Conservation (phyloP, 306 rosid genomes). For the Glycine soja region DNA sequence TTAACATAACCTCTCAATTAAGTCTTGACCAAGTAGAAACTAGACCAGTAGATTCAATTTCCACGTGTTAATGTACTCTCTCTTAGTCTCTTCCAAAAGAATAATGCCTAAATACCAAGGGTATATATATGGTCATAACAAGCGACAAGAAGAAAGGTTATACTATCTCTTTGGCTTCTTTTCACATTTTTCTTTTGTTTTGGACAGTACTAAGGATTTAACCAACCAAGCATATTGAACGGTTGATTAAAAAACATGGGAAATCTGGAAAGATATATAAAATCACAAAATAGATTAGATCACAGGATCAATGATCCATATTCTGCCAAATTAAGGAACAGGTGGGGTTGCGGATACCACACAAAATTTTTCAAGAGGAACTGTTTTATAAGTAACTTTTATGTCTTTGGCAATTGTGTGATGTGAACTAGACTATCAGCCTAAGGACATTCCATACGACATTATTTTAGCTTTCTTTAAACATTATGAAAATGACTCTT, state of each 20-base stretch:
- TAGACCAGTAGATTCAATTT: background rate
- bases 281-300: background rate
- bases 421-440: background rate
- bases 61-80: background rate
- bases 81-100: background rate
- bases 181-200: background rate
- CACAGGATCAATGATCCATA: background rate
- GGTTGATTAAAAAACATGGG: background rate
- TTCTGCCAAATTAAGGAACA: background rate
- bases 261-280: background rate
- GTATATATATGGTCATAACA: background rate
- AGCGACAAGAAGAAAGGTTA: background rate
- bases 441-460: background rate
- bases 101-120: background rate
- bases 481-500: constrained; percentile 1
- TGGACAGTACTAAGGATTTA: background rate
- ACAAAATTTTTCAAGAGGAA: background rate
- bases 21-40: background rate
- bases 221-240: background rate
- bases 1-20: background rate
- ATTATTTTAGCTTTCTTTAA: background rate
- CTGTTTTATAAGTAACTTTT: background rate
- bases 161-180: background rate
- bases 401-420: constrained; percentile 19
- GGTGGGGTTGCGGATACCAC: background rate